Evolutionary conservation across 2,329 filamentous ascomycete species (phyloP).

Genomic region (Aphanocladium album): DNA sequence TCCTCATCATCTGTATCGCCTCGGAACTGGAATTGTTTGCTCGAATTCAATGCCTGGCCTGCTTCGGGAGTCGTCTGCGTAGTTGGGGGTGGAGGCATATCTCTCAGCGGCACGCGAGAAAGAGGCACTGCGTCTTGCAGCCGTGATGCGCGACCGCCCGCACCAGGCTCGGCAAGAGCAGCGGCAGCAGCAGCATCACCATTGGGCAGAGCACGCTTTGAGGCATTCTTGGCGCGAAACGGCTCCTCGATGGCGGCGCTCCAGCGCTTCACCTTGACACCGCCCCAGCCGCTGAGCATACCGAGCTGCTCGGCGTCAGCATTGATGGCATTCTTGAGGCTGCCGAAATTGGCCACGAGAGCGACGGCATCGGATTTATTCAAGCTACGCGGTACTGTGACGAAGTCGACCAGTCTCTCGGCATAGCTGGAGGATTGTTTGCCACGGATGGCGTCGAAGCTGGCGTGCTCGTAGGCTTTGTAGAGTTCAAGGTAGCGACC

Average conservation of each 20-base stretch:
- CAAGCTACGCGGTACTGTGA: slow-evolving; percentile 81
- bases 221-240: slow-evolving; percentile 69
- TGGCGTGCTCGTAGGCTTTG: slow-evolving; percentile 87
- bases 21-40: slow-evolving; percentile 33
- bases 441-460: slow-evolving; percentile 74
- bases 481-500: slow-evolving; percentile 91
- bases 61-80: neutral
- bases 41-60: slow-evolving; percentile 7
- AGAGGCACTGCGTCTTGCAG: slow-evolving; percentile 36
- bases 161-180: slow-evolving; percentile 1
- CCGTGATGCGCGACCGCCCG: slow-evolving; percentile 21
- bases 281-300: slow-evolving; percentile 86
- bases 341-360: slow-evolving; percentile 88
- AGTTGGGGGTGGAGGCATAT: slow-evolving; percentile 27
- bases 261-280: slow-evolving; percentile 91
- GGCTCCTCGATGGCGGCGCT: slow-evolving; percentile 75
- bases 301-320: slow-evolving; percentile 80
- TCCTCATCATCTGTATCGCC: slow-evolving; percentile 41
- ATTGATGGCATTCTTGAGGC: slow-evolving; percentile 79
- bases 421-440: slow-evolving; percentile 79
- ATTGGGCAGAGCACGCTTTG: slow-evolving; percentile 37
- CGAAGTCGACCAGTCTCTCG: slow-evolving; percentile 85
- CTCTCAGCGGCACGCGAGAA: slow-evolving; percentile 36
- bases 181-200: slow-evolving; percentile 13
- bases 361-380: slow-evolving; percentile 94